Percentiles rank a stretch among this genome's conserved stretches.
Evolutionary conservation across 1,284 basidiomycete genomes (phyloP).

Genomic region (Laetiporus sulphureus): DNA sequence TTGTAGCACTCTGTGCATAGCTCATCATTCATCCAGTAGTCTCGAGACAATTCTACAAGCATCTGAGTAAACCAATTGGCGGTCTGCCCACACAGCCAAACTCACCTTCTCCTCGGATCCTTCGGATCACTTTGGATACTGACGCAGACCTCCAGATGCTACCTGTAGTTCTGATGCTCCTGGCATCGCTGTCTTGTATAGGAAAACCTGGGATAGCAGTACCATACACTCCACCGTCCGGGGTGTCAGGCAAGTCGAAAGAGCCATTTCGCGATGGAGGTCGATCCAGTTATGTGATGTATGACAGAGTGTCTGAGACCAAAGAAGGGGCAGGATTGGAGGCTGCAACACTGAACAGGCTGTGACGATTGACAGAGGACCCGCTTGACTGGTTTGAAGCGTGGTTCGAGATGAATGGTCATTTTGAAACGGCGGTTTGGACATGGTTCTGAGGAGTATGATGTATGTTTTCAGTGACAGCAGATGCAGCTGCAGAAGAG

Average conservation of each 20-base stretch:
- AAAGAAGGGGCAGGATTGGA: conserved; percentile 66
- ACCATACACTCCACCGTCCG: conserved; percentile 58
- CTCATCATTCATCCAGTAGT: conserved; percentile 98
- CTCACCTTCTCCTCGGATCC: conserved; percentile 80
- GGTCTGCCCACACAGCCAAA: conserved; percentile 4
- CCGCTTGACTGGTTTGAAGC: conserved; percentile 41
- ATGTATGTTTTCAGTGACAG: conserved; percentile 19
- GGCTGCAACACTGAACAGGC: conserved; percentile 44
- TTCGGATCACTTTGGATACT: conserved; percentile 83
- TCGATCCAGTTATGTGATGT: conserved; percentile 53
- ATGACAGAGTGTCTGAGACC: conserved; percentile 71
- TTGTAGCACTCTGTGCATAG: conserved; percentile 94
- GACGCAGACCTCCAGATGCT: conserved; percentile 72
- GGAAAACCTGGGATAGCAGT: conserved; percentile 80
- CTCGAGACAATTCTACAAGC: conserved; percentile 62
- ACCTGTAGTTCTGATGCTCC: conserved; percentile 69
- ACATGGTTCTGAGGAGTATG: conserved; percentile 22
- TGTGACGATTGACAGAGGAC: conserved; percentile 46
- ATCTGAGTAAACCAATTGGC: background rate
- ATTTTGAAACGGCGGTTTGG: conserved; percentile 41
- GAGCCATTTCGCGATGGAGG: conserved; percentile 46
- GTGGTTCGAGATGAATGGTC: conserved; percentile 46
- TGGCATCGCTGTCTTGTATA: conserved; percentile 69
- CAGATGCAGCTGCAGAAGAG: conserved; percentile 39
- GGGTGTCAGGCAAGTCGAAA: conserved; percentile 42